Conservation (phyloP, 306 rosid genomes). For the Fragaria vesca region DNA sequence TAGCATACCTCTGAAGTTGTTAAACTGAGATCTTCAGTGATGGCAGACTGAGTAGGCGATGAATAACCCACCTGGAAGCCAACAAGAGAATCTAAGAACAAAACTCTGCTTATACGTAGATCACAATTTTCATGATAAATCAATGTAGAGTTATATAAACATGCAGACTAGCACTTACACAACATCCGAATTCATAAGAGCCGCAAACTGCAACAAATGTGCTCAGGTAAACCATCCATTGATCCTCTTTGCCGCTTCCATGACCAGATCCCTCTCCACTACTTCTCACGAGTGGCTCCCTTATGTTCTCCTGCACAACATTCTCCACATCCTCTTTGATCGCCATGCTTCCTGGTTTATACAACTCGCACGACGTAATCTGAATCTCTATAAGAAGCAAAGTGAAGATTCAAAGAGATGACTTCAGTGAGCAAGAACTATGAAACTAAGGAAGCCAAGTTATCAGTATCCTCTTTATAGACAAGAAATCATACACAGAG, state of each 20-base stretch:
- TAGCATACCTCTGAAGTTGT: constrained; percentile 63
- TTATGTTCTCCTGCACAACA: constrained; percentile 28
- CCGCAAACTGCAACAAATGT: constrained; percentile 87
- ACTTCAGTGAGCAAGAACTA: constrained; percentile 9
- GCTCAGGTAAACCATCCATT: constrained; percentile 86
- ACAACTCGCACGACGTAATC: not conserved
- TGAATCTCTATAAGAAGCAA: not conserved
- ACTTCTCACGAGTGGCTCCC: constrained; percentile 42
- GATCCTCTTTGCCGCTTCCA: constrained; percentile 36
- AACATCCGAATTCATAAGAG: constrained; percentile 78
- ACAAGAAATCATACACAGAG: not conserved
- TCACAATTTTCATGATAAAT: not conserved
- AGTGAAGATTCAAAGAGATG: constrained; percentile 10
- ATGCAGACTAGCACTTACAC: constrained; percentile 47
- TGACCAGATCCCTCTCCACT: constrained; percentile 27
- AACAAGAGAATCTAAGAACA: constrained; percentile 16
- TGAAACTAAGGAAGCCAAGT: constrained; percentile 7
- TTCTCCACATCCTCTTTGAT: constrained; percentile 52
- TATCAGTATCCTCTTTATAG: not conserved
- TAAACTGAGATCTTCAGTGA: constrained; percentile 59
- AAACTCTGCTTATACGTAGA: not conserved
- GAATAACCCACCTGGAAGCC: constrained; percentile 80
- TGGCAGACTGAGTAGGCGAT: constrained; percentile 79
- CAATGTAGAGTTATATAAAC: not conserved
- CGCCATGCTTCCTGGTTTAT: constrained; percentile 40